Base-by-base conservation (phyloP, 2,329 filamentous ascomycete genomes). In the Cordyceps farinosa region DNA sequence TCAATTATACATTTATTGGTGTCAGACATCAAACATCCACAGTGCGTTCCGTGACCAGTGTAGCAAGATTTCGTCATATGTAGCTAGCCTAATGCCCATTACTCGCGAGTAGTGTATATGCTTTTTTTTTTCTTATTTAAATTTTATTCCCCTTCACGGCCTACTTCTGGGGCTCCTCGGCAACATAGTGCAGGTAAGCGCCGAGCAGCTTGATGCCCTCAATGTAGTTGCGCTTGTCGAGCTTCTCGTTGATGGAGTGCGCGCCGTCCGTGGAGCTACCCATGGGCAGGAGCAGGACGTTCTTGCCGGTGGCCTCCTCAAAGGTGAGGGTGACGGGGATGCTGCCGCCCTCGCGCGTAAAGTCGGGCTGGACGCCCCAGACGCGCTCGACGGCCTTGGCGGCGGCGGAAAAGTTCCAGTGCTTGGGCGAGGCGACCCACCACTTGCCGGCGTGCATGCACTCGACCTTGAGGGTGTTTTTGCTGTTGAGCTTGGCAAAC, bases 401-500 rank as follows among this genome's bases (percentile, higher is more conserved):
- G 15, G 95, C 95, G 32, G 94, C 94, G 36, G 87, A 86, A 80
- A 98, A 99, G 84, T 99, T 99, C 92, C 95, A 98, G 84, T 99
- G 94, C 80, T 96, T 95, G 36, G 95, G 94, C 73, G 90, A 93
- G 53, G 96, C 92, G 54, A 96, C 92, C 95, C 95, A 99, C 95
- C 95, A 99, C 80, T 97, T 97, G 70, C 95, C 95, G 65, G 88
- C 89, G 81, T 99, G 95, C 78, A 94, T 88, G 64, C 93, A 83
- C 73, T 83, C 87, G 60, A 92, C 88, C 71, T 91, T 90, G 73
- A 96, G 78, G 17, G 84, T 92, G 82, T 99, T 99, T 84, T 99
- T 99, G 78, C 90, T 95, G 68, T 87, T 86, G 40, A 98, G 84
- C 78, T 92, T 92, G 70, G 90, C 88, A 76, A 96, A 97, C 69